Base-by-base conservation (phyloP, 768 basidiomycete genomes). In the Suillus cothurnatus region DNA sequence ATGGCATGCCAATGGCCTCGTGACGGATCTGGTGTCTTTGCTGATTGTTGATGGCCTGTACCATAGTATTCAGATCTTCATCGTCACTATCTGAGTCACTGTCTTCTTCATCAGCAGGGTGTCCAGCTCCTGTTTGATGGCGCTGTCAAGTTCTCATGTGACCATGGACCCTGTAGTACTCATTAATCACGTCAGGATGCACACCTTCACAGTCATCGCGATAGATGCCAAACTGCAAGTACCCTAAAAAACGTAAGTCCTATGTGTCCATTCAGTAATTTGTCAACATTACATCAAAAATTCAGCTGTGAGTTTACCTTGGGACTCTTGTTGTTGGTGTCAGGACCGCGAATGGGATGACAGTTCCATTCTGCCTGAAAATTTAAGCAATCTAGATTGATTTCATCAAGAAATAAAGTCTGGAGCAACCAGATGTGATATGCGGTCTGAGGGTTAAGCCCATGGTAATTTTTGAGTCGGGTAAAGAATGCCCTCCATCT, bases 111-210 rank as follows among this genome's bases (percentile, higher is more conserved):
- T 69, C 65, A 9, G 31, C 39, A 21, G 45, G 55, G 61, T 67
- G 64, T 0, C 65, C 66, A 0, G 58, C 66, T 21, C 66, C 58
- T 21, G 39, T 66, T 31, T 65, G 49, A 32, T 61, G 61, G 34
- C 12, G 61, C 28, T 1, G 41, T 34, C 39, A 49, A n/a, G 31
- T 32, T 14, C 15, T 31, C 31, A 12, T 15, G 31, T 11, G 1
- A 12, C 39, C 67, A 58, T 57, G 15, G 21, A 67, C 62, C 3
- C 70, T 67, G 39, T 71, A 70, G 32, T 68, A 70, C n/a, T 66
- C 61, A 3, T 66, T 56, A 7, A 70, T 68, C 2, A 67, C 56
- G n/a, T 70, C 67, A 2, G 67, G 69, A 32, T 71, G 69, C 15
- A 68, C 15, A 1, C 60, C 67, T 38, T 70, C 55, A 36, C 67